Evolutionary conservation across 768 basidiomycete genomes (phyloP), one percentile per base, ranked within the genome.

Genomic region (Termitomyces sp.): DNA sequence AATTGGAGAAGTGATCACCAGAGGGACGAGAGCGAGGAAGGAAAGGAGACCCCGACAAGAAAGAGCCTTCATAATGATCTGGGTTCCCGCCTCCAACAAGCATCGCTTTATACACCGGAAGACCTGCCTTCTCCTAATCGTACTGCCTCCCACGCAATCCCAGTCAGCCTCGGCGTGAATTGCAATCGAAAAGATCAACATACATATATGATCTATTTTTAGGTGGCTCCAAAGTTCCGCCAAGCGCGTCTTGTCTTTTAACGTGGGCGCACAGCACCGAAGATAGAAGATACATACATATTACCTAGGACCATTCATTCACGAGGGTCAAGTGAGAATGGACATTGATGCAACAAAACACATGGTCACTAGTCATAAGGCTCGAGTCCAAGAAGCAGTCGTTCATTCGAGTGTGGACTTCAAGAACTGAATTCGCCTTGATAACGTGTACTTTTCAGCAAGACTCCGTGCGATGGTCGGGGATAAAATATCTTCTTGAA

Each of bases 1-100:
- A 60, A 62, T 50, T 26, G 62, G 63, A 52, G 60, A 55, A 5
- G 57, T 45, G 4, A 45, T 46, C 22, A 24, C 39, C 24, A 57
- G 52, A 36, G 60, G 52, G n/a, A 55, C 36, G 34, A 59, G 39
- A 37, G 54, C 36, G 51, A 61, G 44, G 22, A 63, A 46, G 24
- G 26, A 59, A 15, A 62, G 54, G 22, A 62, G 24, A 4, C 57
- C 46, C 20, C 24, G 15, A 39, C 56, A 39, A 31, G 49, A 51
- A 51, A 47, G 13, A 42, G 10, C 24, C 26, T 54, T 57, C 61
- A 62, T 62, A 39, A 50, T 53, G 61, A 39, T 18, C 37, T 49
- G 48, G 22, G 20, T 24, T 24, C 22, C 2, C 6, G 5, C 16
- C 20, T 53, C 22, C 12, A 33, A 22, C 5, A 18, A 16, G 15